phyloP scores from a whole-genome alignment of 306 rosid genomes.

The Argentina anserina region DNA sequence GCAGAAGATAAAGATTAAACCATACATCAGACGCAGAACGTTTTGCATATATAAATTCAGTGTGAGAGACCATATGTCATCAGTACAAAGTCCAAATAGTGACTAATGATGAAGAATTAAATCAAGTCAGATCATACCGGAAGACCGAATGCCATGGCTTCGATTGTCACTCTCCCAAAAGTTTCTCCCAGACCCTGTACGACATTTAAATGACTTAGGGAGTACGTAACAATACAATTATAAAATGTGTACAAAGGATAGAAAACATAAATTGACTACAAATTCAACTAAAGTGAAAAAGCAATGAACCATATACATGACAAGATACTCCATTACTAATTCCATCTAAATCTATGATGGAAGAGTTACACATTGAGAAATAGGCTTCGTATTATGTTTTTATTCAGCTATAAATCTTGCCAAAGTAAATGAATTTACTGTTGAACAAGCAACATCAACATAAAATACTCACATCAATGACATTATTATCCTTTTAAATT shows the following conservation, averaged over 20 bases:
- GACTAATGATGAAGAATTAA: slow-evolving; percentile 8
- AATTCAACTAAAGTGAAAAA: not conserved
- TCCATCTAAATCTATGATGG: not conserved
- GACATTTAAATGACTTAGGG: slow-evolving; percentile 22
- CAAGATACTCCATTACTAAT: not conserved
- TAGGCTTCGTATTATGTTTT: not conserved
- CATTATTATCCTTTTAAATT: not conserved
- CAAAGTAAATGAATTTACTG: not conserved
- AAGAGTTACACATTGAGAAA: not conserved
- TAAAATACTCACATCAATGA: not conserved
- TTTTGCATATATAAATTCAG: not conserved
- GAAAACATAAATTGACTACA: not conserved
- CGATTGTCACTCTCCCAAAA: slow-evolving; percentile 87
- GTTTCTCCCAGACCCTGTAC: slow-evolving; percentile 91
- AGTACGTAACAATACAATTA: slow-evolving; percentile 8
- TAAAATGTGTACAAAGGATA: not conserved
- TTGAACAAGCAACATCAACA: not conserved
- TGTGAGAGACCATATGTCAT: not conserved
- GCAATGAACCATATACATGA: not conserved
- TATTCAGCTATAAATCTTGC: not conserved
- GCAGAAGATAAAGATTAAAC: not conserved
- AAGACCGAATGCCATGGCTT: slow-evolving; percentile 96
- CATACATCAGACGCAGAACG: not conserved
- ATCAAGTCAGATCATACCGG: slow-evolving; percentile 57
- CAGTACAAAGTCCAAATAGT: not conserved